phyloP scores from a whole-genome alignment of 371 early-diverging fungal species.

The Mucor plumbeus region DNA sequence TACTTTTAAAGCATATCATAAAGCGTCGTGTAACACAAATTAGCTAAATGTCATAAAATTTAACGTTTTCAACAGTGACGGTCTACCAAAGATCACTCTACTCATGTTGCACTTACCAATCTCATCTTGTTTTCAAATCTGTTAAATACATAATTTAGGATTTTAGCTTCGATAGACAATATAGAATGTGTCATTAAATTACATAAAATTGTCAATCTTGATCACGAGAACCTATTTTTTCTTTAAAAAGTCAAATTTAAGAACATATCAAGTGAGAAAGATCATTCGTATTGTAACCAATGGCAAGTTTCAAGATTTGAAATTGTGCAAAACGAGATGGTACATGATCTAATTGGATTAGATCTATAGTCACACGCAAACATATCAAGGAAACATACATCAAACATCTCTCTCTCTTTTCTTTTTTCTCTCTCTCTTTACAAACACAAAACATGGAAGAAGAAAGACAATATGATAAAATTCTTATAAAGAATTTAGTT shows the following conservation, averaged over 20 bases:
- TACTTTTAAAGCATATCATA: no score
- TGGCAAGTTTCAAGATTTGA: background rate
- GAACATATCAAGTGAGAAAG: background rate
- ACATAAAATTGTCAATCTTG: background rate
- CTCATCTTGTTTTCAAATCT: background rate
- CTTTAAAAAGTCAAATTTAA: slow-evolving; percentile 3
- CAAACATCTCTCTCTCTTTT: slow-evolving; percentile 13
- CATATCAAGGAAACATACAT: background rate
- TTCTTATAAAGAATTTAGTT: slow-evolving; percentile 80
- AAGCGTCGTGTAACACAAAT: no score
- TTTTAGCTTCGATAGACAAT: background rate
- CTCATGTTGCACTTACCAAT: background rate
- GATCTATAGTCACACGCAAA: slow-evolving; percentile 2
- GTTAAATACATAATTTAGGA: background rate
- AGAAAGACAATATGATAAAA: slow-evolving; percentile 64
- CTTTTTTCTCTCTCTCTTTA: background rate
- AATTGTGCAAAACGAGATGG: background rate
- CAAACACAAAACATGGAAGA: background rate
- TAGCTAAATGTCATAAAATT: no score
- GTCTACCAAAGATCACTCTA: background rate
- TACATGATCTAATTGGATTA: slow-evolving; percentile 5
- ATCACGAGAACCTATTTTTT: background rate
- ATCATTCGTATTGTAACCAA: background rate
- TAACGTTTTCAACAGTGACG: background rate
- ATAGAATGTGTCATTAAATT: background rate